These are phyloP conservation scores for Lasiosphaeria miniovina DNA, from an alignment of 495 filamentous ascomycete genomes.

Conservation along the genomic window DNA sequence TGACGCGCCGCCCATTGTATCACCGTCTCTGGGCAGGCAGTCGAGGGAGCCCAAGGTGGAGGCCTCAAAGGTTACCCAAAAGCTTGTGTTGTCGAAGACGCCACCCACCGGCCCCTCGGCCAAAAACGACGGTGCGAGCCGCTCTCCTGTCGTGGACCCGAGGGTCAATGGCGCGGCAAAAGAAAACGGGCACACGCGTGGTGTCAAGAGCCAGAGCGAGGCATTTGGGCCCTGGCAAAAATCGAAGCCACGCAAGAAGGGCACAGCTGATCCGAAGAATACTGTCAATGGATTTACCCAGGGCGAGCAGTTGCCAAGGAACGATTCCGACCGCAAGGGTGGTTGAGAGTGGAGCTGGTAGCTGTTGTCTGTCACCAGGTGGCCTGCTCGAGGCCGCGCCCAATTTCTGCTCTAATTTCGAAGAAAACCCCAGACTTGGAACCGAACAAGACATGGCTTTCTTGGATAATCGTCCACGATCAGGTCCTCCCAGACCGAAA, in stretches of 20 bases:
- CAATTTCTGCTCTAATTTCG: neutral
- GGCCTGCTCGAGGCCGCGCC: neutral
- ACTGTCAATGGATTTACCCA: slow-evolving; percentile 33
- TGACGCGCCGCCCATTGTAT: slow-evolving; percentile 23
- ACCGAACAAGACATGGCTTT: slow-evolving; percentile 13
- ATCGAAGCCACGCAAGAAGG: slow-evolving; percentile 49
- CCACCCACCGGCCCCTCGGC: slow-evolving; percentile 18
- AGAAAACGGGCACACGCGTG: slow-evolving; percentile 47
- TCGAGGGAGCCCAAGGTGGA: slow-evolving; percentile 18
- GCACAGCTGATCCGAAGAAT: slow-evolving; percentile 32
- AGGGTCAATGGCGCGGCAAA: slow-evolving; percentile 33
- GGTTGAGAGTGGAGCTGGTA: slow-evolving; percentile 32
- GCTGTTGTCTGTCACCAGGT: no score
- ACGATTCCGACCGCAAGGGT: slow-evolving; percentile 52
- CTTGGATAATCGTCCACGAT: slow-evolving; percentile 28
- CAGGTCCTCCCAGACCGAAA: slow-evolving; percentile 11
- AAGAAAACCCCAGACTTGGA: neutral
- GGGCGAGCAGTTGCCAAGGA: slow-evolving; percentile 48
- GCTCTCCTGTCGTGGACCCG: slow-evolving; percentile 28
- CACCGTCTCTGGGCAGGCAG: slow-evolving; percentile 6
- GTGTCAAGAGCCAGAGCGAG: slow-evolving; percentile 50
- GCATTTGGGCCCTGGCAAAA: slow-evolving; percentile 46
- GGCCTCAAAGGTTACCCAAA: slow-evolving; percentile 17
- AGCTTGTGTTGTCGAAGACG: slow-evolving; percentile 17
- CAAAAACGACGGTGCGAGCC: slow-evolving; percentile 25